Evolutionary conservation across 208 protist species (phyloP).

Genomic region (Trypanosomatidae sp.): DNA sequence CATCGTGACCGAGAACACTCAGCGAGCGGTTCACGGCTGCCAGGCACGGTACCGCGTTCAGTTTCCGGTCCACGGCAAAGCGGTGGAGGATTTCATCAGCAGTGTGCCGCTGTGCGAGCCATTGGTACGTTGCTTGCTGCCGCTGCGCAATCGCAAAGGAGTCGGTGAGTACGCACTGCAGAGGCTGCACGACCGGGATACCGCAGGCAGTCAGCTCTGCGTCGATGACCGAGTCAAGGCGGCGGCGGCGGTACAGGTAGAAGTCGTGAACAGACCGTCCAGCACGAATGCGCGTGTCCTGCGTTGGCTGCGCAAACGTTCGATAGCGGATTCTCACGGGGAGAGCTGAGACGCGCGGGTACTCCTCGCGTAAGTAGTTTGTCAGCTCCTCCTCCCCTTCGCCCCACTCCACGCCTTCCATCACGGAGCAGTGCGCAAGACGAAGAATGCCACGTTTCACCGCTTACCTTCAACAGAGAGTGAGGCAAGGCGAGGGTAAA

Average conservation of each 20-base stretch:
- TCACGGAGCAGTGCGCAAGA: neutral
- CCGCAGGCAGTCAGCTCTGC: constrained; percentile 23
- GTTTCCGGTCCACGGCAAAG: constrained; percentile 63
- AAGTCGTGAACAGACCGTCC: constrained; percentile 30
- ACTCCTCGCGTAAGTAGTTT: constrained; percentile 24
- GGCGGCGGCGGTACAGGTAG: constrained; percentile 25
- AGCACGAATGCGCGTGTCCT: constrained; percentile 18
- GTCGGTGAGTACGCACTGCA: constrained; percentile 37
- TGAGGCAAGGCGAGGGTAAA: neutral
- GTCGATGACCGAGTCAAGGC: constrained; percentile 23
- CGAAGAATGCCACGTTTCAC: neutral
- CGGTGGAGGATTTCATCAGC: constrained; percentile 57
- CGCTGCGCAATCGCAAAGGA: constrained; percentile 60
- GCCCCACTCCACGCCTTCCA: constrained; percentile 22
- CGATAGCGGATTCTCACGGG: constrained; percentile 32
- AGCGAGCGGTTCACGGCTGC: constrained; percentile 54
- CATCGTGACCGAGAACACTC: constrained; percentile 33
- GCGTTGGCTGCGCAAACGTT: constrained; percentile 22
- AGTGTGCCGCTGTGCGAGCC: constrained; percentile 43
- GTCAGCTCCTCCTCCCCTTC: constrained; percentile 24
- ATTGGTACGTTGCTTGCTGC: constrained; percentile 63
- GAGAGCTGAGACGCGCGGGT: constrained; percentile 23
- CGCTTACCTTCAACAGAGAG: neutral
- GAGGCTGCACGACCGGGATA: constrained; percentile 23
- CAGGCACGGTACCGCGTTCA: constrained; percentile 52